Percentiles rank a stretch among this genome's conserved stretches.
These are phyloP conservation scores for Pistacia integerrima DNA, from an alignment of 345 rosid genomes.

Conservation along the genomic window DNA sequence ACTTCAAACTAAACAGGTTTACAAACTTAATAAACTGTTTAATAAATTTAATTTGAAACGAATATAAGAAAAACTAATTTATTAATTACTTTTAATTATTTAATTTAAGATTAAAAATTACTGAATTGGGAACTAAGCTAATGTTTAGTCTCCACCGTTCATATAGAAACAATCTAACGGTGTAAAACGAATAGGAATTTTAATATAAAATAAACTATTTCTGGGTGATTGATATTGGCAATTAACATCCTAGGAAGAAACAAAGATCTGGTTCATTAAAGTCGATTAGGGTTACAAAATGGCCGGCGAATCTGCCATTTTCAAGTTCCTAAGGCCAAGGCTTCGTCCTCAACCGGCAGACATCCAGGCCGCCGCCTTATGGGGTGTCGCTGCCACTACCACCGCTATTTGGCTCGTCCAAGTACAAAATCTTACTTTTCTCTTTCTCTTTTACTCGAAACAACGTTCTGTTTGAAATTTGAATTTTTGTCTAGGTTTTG, in stretches of 20 bases:
- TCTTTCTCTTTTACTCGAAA: background rate
- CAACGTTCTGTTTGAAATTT: background rate
- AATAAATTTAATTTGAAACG: too few relatives aligned
- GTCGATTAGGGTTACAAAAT: slow-evolving; percentile 28
- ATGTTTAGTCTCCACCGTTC: slow-evolving; percentile 1
- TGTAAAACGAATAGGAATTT: background rate
- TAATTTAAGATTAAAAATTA: too few relatives aligned
- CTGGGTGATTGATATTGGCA: background rate
- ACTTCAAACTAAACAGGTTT: too few relatives aligned
- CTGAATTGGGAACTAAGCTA: too few relatives aligned
- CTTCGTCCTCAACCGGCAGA: slow-evolving; percentile 59
- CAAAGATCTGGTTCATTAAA: slow-evolving; percentile 11
- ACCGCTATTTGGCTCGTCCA: slow-evolving; percentile 75
- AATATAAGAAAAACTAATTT: too few relatives aligned
- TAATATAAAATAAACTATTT: too few relatives aligned
- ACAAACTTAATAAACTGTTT: too few relatives aligned
- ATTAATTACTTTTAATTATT: too few relatives aligned
- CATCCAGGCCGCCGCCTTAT: slow-evolving; percentile 68
- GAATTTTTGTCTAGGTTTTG: background rate
- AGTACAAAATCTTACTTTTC: slow-evolving; percentile 33
- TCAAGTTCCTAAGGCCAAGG: slow-evolving; percentile 54
- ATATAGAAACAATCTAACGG: slow-evolving; percentile 1
- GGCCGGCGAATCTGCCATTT: slow-evolving; percentile 46
- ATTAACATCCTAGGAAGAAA: background rate
- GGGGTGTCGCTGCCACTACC: slow-evolving; percentile 85